phyloP scores from a whole-genome alignment of 1,284 basidiomycete species.

The Fomitopsis palustris region DNA sequence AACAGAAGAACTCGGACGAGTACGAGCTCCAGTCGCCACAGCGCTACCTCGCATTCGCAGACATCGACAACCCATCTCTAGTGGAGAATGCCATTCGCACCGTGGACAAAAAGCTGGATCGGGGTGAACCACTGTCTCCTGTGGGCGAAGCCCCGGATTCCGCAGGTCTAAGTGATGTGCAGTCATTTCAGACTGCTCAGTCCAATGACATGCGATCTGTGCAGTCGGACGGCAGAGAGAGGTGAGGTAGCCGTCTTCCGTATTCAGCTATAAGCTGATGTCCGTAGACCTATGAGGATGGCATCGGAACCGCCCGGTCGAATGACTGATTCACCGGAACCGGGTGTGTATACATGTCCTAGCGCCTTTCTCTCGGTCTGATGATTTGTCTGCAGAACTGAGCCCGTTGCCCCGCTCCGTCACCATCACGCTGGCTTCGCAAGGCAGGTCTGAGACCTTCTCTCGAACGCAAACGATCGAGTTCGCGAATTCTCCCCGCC shows the following conservation, averaged over 20 bases:
- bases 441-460: not conserved
- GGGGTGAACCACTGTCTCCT: not conserved
- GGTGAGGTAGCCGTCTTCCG: not conserved
- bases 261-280: not conserved
- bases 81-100: not conserved
- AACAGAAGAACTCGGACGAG: not conserved
- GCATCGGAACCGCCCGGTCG: not conserved
- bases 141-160: not conserved
- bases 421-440: conserved; percentile 3
- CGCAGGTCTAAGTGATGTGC: not conserved
- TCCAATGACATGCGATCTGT: not conserved
- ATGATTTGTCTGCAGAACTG: not conserved
- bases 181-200: not conserved
- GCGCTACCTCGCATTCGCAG: conserved; percentile 2
- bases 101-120: not conserved
- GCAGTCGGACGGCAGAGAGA: not conserved
- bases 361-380: not conserved
- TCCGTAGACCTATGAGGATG: not conserved
- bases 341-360: not conserved
- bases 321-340: not conserved
- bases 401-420: not conserved
- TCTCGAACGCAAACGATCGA: conserved; percentile 56
- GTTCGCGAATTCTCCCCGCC: conserved; percentile 37
- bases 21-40: not conserved
- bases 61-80: conserved; percentile 4